These are phyloP conservation scores for Mycosphaerella arachidis DNA, from an alignment of 2,329 filamentous ascomycete species.

Conservation along the genomic window DNA sequence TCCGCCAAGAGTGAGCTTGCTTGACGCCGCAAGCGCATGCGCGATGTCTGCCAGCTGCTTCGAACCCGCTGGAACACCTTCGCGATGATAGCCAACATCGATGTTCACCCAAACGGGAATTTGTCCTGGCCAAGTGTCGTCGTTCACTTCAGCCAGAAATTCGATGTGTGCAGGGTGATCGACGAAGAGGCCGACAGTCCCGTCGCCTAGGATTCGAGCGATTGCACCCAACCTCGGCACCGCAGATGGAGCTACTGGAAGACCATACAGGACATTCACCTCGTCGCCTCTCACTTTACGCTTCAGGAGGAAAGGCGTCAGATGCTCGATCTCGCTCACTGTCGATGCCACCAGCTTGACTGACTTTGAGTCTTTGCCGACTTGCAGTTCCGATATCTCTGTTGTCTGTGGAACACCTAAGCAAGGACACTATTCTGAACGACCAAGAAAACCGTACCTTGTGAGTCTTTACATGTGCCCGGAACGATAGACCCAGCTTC, in stretches of 20 bases:
- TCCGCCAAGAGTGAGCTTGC: slow-evolving; percentile 50
- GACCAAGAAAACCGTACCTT: slow-evolving; percentile 51
- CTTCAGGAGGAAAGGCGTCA: slow-evolving; percentile 57
- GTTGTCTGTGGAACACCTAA: slow-evolving; percentile 48
- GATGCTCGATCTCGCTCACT: slow-evolving; percentile 65
- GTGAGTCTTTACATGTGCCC: slow-evolving; percentile 79
- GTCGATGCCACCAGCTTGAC: slow-evolving; percentile 68
- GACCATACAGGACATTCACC: slow-evolving; percentile 67
- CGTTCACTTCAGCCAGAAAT: slow-evolving; percentile 43
- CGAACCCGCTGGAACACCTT: slow-evolving; percentile 57
- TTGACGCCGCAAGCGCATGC: slow-evolving; percentile 44
- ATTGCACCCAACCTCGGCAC: slow-evolving; percentile 57
- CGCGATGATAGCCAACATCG: slow-evolving; percentile 67
- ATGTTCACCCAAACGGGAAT: slow-evolving; percentile 67
- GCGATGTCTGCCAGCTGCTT: slow-evolving; percentile 47
- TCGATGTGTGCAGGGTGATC: slow-evolving; percentile 63
- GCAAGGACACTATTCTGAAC: background rate
- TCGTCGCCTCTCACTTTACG: slow-evolving; percentile 51
- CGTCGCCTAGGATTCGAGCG: slow-evolving; percentile 51
- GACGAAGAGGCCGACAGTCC: slow-evolving; percentile 60
- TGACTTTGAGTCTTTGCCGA: slow-evolving; percentile 53
- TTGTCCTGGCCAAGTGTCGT: slow-evolving; percentile 40
- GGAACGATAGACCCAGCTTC: slow-evolving; percentile 59
- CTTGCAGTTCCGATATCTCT: slow-evolving; percentile 64
- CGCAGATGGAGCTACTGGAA: slow-evolving; percentile 61